Conservation (phyloP, 306 rosid species). For the Rosa chinensis region DNA sequence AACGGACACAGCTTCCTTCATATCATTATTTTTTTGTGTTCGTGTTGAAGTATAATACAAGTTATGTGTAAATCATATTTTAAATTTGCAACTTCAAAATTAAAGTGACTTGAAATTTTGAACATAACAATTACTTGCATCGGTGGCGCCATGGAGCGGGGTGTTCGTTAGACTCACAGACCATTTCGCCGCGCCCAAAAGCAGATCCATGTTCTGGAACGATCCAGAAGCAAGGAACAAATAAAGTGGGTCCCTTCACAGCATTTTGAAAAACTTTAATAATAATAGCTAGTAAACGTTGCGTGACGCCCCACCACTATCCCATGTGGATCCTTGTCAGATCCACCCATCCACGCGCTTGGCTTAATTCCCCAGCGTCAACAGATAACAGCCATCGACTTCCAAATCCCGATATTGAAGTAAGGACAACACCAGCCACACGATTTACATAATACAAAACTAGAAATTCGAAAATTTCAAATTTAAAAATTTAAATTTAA, state of each 20-base stretch:
- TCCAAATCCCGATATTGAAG: background rate
- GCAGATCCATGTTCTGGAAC: slow-evolving; percentile 26
- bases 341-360: slow-evolving; percentile 17
- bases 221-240: slow-evolving; percentile 5
- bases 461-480: slow-evolving; percentile 26
- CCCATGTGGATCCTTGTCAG: slow-evolving; percentile 34
- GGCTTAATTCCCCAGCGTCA: background rate
- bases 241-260: slow-evolving; percentile 20
- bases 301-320: background rate
- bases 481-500: slow-evolving; percentile 15
- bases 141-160: background rate
- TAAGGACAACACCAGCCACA: background rate
- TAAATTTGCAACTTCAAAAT: too few species aligned
- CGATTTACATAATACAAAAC: background rate
- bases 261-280: background rate
- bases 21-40: too few species aligned
- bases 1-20: too few species aligned
- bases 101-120: too few species aligned
- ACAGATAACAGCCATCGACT: slow-evolving; percentile 7
- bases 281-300: background rate
- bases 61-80: too few species aligned
- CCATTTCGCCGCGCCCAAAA: slow-evolving; percentile 34
- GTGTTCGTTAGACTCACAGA: background rate
- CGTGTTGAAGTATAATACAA: too few species aligned
- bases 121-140: background rate